These are phyloP conservation scores for Isabelozyma pseudorhagii DNA, from an alignment of 805 yeast genomes.

Conservation along the genomic window DNA sequence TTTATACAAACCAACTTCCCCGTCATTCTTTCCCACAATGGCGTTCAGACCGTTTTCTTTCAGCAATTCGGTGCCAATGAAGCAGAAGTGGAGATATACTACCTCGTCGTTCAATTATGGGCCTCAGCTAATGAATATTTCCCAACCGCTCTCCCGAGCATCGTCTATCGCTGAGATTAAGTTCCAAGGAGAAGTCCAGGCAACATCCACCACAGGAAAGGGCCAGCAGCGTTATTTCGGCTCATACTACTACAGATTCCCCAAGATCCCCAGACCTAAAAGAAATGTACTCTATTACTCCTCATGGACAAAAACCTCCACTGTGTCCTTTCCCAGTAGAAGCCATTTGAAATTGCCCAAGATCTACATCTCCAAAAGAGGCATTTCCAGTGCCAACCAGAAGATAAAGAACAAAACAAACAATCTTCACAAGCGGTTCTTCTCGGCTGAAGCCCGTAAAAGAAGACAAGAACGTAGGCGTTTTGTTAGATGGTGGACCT, in stretches of 20 bases:
- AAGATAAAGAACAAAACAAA: conserved; percentile 33
- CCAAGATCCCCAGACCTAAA: conserved; percentile 56
- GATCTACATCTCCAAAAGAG: conserved; percentile 25
- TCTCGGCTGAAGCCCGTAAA: conserved; percentile 40
- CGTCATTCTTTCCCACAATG: conserved; percentile 6
- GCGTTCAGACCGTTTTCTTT: conserved; percentile 20
- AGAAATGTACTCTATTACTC: conserved; percentile 51
- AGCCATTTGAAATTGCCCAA: conserved; percentile 13
- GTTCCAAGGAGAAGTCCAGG: conserved; percentile 7
- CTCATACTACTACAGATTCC: conserved; percentile 41
- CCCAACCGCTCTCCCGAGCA: conserved; percentile 43
- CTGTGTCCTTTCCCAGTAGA: conserved; percentile 11
- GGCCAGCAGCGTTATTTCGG: conserved; percentile 15
- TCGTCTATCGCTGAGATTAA: conserved; percentile 32
- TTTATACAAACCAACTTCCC: not conserved
- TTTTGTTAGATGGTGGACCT: conserved; percentile 51
- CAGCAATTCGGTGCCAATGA: conserved; percentile 10
- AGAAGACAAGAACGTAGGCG: conserved; percentile 37
- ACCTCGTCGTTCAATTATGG: conserved; percentile 27
- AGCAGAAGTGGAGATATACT: conserved; percentile 15
- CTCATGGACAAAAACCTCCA: conserved; percentile 33
- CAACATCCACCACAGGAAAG: not conserved
- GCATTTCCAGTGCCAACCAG: conserved; percentile 34
- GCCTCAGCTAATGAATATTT: conserved; percentile 36
- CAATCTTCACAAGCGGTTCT: conserved; percentile 36